Conservation (phyloP, 768 basidiomycete genomes). For the Fomitopsis pulvina region DNA sequence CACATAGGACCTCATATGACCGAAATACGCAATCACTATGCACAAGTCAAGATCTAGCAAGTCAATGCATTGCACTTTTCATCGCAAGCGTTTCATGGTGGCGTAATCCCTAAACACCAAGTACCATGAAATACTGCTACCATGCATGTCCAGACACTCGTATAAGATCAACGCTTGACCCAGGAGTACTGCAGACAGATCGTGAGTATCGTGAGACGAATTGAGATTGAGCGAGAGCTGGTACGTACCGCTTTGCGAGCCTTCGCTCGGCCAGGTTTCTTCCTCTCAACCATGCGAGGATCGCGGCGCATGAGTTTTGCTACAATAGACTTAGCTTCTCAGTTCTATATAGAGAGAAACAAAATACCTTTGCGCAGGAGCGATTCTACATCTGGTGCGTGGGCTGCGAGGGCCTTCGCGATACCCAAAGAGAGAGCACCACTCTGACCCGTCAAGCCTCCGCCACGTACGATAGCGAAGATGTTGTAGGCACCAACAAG, state of each 20-base stretch:
- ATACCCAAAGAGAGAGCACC: conserved; percentile 78
- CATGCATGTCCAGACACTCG: not conserved
- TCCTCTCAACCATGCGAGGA: conserved; percentile 96
- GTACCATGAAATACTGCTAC: not conserved
- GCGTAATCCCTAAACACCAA: too few species aligned
- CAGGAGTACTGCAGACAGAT: conserved; percentile 65
- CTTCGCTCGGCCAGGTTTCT: conserved; percentile 91
- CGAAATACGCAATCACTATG: too few species aligned
- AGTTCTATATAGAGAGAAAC: not conserved
- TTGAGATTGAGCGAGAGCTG: conserved; percentile 3
- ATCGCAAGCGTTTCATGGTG: too few species aligned
- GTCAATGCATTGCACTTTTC: too few species aligned
- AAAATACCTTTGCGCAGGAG: conserved; percentile 65
- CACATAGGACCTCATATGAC: too few species aligned
- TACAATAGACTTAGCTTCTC: conserved; percentile 21
- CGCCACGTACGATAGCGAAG: conserved; percentile 58
- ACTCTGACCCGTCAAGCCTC: conserved; percentile 91
- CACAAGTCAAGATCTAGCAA: too few species aligned
- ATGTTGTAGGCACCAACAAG: conserved; percentile 80
- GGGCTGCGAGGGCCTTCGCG: conserved; percentile 65
- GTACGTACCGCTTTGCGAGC: conserved; percentile 82
- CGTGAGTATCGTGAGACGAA: conserved; percentile 7
- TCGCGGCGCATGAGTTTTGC: conserved; percentile 86
- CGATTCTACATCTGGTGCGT: conserved; percentile 56
- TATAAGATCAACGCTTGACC: conserved; percentile 78